These are phyloP conservation scores for Colletotrichum sp. DNA, from an alignment of 2,329 filamentous ascomycete species.

Conservation along the genomic window DNA sequence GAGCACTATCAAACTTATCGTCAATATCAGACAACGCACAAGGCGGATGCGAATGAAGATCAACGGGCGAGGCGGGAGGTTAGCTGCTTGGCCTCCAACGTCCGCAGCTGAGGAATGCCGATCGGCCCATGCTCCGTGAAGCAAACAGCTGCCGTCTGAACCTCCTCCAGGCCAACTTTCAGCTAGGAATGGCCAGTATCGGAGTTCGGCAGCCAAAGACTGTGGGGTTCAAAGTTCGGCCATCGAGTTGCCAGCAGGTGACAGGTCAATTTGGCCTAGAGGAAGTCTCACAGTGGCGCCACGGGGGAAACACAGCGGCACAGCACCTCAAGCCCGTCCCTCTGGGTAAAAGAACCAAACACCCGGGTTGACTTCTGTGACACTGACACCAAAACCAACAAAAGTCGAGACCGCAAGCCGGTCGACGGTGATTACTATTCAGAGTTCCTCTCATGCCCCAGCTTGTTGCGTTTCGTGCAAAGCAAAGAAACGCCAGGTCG, in stretches of 20 bases:
- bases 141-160: neutral
- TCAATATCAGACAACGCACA: neutral
- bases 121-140: neutral
- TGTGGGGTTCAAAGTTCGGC: neutral
- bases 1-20: neutral
- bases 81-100: neutral
- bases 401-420: neutral
- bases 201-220: constrained; percentile 14
- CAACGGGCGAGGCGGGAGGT: neutral
- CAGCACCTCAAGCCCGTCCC: neutral
- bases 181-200: neutral
- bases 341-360: neutral
- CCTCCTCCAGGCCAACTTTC: neutral
- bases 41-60: neutral
- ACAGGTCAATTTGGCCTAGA: neutral
- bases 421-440: neutral
- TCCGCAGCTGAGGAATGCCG: neutral
- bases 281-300: neutral
- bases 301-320: neutral
- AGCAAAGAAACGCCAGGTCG: neutral
- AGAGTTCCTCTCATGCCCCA: neutral
- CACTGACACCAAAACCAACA: neutral
- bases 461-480: neutral
- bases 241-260: neutral
- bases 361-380: neutral